These are phyloP conservation scores for Phytophthora europaea DNA, from an alignment of 352 stramenopile species.

Conservation along the genomic window DNA sequence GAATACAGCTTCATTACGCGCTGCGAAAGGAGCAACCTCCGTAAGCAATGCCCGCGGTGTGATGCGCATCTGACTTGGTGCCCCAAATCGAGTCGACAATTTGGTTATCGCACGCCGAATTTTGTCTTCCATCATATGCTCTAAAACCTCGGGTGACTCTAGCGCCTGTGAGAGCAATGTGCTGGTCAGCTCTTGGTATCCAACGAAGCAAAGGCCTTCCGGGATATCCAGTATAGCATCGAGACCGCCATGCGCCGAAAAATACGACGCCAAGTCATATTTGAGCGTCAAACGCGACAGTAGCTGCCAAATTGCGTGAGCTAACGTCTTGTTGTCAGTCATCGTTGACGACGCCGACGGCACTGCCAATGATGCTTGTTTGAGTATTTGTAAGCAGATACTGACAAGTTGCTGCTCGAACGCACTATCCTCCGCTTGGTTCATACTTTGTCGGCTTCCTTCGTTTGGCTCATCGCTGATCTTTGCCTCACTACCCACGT, in stretches of 20 bases:
- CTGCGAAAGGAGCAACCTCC: conserved; percentile 76
- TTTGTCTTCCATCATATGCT: conserved; percentile 90
- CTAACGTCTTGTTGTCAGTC: conserved; percentile 38
- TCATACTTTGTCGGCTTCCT: conserved; percentile 7
- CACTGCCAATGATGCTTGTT: conserved; percentile 21
- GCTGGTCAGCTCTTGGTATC: conserved; percentile 82
- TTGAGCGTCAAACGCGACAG: conserved; percentile 73
- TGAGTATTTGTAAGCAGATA: conserved; percentile 48
- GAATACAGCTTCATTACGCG: conserved; percentile 84
- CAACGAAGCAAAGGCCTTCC: conserved; percentile 56
- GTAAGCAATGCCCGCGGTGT: conserved; percentile 84
- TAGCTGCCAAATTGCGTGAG: conserved; percentile 83
- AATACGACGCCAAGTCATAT: conserved; percentile 76
- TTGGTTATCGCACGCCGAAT: conserved; percentile 84
- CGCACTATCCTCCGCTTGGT: conserved; percentile 6
- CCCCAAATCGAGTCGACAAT: conserved; percentile 73
- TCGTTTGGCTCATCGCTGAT: conserved; percentile 26
- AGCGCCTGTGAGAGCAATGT: conserved; percentile 77
- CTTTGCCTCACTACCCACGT: conserved; percentile 18
- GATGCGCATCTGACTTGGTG: conserved; percentile 82
- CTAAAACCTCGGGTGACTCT: conserved; percentile 86
- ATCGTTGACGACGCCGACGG: conserved; percentile 7
- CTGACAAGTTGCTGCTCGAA: conserved; percentile 54
- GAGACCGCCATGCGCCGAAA: conserved; percentile 62
- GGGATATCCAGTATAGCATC: conserved; percentile 69